phyloP scores from a whole-genome alignment of 1,284 basidiomycete genomes.

The Ustilago xerochloae region DNA sequence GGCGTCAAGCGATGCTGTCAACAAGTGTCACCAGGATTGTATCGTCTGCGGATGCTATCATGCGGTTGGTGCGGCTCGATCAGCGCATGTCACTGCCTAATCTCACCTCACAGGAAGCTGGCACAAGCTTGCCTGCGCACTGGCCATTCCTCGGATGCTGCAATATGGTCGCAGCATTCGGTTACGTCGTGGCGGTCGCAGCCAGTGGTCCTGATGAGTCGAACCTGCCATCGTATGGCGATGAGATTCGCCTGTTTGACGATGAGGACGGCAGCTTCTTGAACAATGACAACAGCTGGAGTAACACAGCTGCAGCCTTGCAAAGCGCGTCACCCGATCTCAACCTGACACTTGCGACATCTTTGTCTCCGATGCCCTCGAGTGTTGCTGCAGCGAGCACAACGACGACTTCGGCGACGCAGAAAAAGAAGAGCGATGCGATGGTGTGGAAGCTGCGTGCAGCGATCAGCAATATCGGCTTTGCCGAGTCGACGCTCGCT shows the following conservation, averaged over 20 bases:
- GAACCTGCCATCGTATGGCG: conserved; percentile 9
- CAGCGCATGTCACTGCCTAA: background rate
- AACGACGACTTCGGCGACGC: background rate
- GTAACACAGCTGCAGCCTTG: background rate
- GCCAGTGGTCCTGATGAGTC: conserved; percentile 15
- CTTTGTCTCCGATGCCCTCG: no score
- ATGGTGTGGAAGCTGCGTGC: conserved; percentile 23
- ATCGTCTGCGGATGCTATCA: conserved; percentile 18
- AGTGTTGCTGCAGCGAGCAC: background rate
- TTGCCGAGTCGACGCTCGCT: conserved; percentile 21
- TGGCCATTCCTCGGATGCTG: conserved; percentile 24
- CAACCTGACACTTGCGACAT: background rate
- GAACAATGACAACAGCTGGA: background rate
- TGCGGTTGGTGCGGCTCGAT: conserved; percentile 16
- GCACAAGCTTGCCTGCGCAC: conserved; percentile 4
- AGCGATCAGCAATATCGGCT: conserved; percentile 20
- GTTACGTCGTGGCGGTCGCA: conserved; percentile 23
- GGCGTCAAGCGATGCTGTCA: conserved; percentile 6
- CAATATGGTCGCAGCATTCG: conserved; percentile 22
- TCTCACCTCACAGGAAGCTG: background rate
- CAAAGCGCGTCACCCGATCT: background rate
- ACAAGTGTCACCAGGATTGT: conserved; percentile 19
- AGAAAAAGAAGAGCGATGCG: conserved; percentile 1
- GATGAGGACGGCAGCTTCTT: background rate
- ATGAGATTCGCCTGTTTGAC: conserved; percentile 16